Evolutionary conservation across 345 rosid species (phyloP), one percentile per base, ranked within the genome.

Genomic region (Lagerstroemia speciosa): DNA sequence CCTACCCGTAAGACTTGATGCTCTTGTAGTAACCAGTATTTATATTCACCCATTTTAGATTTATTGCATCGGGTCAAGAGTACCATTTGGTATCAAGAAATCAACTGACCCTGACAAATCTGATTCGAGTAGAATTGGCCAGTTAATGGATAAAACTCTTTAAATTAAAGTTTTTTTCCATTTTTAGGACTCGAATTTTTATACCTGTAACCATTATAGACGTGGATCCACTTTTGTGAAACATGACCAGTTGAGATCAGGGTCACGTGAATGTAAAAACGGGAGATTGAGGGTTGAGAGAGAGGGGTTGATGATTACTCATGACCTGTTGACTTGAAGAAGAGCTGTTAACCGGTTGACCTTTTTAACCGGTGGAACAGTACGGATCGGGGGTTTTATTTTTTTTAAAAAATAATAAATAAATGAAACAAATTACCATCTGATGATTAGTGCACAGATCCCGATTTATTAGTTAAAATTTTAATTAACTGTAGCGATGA

Each of bases 371-470:
- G 10, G 34, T 27, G 29, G 63, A 48, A 48, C 55, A 48, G 55
- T 48, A 48, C 55, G 24, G 55, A 48, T 6, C 7, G 24, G 24
- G 55, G 1, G 55, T 5, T 48, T 48, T 0, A 48, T 19, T 38
- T 52, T 20, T 19, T 20, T 20, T 20, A 52, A 52, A 19, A 2
- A n/a, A 52, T 12, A 27, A 24, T 6, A 58, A 26, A 14, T 24
- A 20, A 14, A 27, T 22, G 24, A 26, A 40, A 45, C 29, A 31
- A 34, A 48, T 38, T 38, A 48, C 24, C 37, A 31, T 38, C 55
- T 83, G 80, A 86, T 81, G 87, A 86, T 86, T 80, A 80, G 81
- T 7, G 85, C 84, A 65, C 86, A 74, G 84, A 81, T 81, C 83
- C 90, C 84, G 65, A 72, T 72, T 30, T 29, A 5, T 62, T 62